phyloP scores from a whole-genome alignment of 148 eudicot genomes.

The Gaultheria prostrata region DNA sequence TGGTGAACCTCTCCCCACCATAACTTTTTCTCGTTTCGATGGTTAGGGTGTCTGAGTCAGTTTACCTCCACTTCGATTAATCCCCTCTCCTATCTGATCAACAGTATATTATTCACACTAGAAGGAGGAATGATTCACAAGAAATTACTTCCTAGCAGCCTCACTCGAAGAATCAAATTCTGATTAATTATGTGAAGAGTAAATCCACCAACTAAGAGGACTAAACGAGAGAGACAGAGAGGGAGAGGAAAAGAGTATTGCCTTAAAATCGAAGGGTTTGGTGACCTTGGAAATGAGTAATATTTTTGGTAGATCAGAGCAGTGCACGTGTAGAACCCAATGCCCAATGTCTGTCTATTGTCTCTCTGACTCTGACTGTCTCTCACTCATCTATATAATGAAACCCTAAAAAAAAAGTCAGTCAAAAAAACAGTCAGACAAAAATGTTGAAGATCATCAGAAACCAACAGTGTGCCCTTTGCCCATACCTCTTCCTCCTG shows the following conservation, averaged over 20 bases:
- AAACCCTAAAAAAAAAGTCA: conserved; percentile 8
- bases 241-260: conserved; percentile 6
- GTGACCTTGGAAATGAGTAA: conserved; percentile 33
- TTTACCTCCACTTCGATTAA: too few relatives aligned
- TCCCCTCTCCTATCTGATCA: too few relatives aligned
- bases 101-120: too few relatives aligned
- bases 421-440: background rate
- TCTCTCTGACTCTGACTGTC: background rate
- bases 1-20: too few relatives aligned
- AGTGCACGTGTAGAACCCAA: conserved; percentile 34
- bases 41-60: too few relatives aligned
- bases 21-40: too few relatives aligned
- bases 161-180: too few relatives aligned
- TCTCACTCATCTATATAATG: background rate
- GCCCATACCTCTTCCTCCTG: conserved; percentile 10
- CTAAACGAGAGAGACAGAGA: background rate
- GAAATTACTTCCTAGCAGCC: too few relatives aligned
- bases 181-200: too few relatives aligned
- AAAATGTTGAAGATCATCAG: background rate
- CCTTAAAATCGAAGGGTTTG: conserved; percentile 5
- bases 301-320: conserved; percentile 20
- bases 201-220: too few relatives aligned
- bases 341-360: conserved; percentile 8
- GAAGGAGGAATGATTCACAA: too few relatives aligned
- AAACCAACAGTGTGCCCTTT: background rate